These are phyloP conservation scores for Zygoascus biomembranicola DNA, from an alignment of 805 yeast species.

Conservation along the genomic window DNA sequence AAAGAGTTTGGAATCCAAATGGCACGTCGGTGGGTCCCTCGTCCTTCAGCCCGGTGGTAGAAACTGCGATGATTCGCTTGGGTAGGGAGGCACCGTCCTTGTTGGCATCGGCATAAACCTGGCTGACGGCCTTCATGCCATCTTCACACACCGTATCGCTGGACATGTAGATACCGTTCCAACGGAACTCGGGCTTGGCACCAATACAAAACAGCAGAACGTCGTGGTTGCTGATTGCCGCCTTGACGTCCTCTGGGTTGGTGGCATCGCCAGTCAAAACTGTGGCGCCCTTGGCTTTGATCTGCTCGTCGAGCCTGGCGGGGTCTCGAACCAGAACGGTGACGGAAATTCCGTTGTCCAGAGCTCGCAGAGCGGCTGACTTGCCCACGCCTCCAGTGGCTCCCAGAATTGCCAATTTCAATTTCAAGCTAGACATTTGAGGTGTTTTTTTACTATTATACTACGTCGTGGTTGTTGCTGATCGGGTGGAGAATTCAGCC, in stretches of 20 bases:
- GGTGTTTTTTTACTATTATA: too few relatives aligned
- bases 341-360: not conserved
- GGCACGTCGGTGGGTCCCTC: conserved; percentile 2
- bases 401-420: conserved; percentile 4
- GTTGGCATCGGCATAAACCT: not conserved
- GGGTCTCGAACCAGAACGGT: conserved; percentile 5
- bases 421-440: not conserved
- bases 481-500: too few relatives aligned
- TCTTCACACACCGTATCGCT: conserved; percentile 3
- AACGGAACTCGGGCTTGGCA: conserved; percentile 1
- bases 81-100: not conserved
- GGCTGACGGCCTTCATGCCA: not conserved
- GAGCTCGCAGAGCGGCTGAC: conserved; percentile 2
- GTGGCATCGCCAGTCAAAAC: conserved; percentile 5
- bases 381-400: conserved; percentile 3
- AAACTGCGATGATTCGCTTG: conserved; percentile 5
- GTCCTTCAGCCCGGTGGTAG: conserved; percentile 3
- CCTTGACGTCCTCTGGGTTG: conserved; percentile 1
- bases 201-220: conserved; percentile 5
- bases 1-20: not conserved
- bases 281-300: not conserved
- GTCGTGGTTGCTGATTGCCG: not conserved
- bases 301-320: not conserved
- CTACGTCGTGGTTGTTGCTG: too few relatives aligned
- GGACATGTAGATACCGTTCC: conserved; percentile 2